A percentile compares a stretch with the other conserved stretches of the same genome.
Conservation (phyloP, 139 green algal genomes). For the Haematococcus lacustris region DNA sequence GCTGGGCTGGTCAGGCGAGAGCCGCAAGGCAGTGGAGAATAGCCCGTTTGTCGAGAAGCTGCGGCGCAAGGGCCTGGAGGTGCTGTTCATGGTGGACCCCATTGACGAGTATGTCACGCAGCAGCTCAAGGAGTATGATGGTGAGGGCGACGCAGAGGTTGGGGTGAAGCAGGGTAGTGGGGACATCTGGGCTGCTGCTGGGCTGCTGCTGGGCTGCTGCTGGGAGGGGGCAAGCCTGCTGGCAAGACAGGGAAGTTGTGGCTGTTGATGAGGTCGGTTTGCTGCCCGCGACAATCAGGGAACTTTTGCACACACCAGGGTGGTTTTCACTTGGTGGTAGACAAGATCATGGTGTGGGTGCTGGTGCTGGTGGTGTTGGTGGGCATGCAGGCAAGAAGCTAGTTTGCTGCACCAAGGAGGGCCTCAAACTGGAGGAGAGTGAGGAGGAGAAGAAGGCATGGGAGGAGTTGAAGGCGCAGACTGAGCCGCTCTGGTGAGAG, state of each 20-base stretch:
- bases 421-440: slow-evolving; percentile 68
- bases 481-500: slow-evolving; percentile 85
- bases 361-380: too few species aligned
- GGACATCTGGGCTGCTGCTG: too few species aligned
- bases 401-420: slow-evolving; percentile 95
- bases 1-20: slow-evolving; percentile 54
- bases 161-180: too few species aligned
- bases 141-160: too few species aligned
- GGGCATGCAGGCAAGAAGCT: slow-evolving; percentile 94
- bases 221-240: too few species aligned
- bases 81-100: slow-evolving; percentile 99
- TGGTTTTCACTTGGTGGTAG: too few species aligned
- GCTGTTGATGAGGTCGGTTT: too few species aligned
- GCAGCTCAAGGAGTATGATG: slow-evolving; percentile 90
- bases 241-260: too few species aligned
- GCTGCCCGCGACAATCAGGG: too few species aligned
- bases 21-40: slow-evolving; percentile 94
- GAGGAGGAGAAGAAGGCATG: slow-evolving; percentile 91
- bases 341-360: too few species aligned
- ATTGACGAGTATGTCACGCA: slow-evolving; percentile 99
- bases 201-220: too few species aligned
- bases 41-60: slow-evolving; percentile 97
- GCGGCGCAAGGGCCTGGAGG: slow-evolving; percentile 91
- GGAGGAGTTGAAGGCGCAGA: slow-evolving; percentile 73
- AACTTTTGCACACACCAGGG: too few species aligned